phyloP scores from a whole-genome alignment of 768 basidiomycete genomes.

The Russula brevipes region DNA sequence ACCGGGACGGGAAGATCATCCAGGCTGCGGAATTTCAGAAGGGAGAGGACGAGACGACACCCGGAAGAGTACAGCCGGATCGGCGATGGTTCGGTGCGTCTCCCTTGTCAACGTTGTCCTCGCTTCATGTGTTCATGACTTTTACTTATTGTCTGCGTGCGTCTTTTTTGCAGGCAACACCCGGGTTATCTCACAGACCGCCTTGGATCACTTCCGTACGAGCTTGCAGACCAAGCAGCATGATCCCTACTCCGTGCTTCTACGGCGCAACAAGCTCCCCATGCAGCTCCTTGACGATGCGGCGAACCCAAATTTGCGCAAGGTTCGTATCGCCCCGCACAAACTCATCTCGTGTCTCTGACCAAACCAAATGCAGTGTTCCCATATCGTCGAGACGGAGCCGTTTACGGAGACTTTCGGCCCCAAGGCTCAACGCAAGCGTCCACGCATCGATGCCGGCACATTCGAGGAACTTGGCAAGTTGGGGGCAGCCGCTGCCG shows the following conservation, averaged over 20 bases:
- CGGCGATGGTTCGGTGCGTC: constrained; percentile 91
- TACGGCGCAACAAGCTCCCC: constrained; percentile 92
- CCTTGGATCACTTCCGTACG: constrained; percentile 93
- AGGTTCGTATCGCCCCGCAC: constrained; percentile 41
- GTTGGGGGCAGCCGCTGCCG: constrained; percentile 49
- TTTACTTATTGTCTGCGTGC: neutral
- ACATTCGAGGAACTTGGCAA: constrained; percentile 87
- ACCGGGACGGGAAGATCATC: constrained; percentile 87
- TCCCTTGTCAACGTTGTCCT: neutral
- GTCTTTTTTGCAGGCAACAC: constrained; percentile 68
- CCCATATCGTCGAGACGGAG: constrained; percentile 95
- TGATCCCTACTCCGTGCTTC: constrained; percentile 93
- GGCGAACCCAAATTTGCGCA: constrained; percentile 70
- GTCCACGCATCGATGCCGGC: constrained; percentile 80
- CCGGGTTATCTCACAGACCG: constrained; percentile 94
- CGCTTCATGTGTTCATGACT: neutral
- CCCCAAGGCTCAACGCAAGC: constrained; percentile 91
- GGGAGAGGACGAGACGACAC: constrained; percentile 84
- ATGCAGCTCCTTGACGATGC: constrained; percentile 95
- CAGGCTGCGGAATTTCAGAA: constrained; percentile 95
- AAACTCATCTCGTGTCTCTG: neutral
- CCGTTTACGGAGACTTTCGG: constrained; percentile 94
- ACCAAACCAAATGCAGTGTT: constrained; percentile 45
- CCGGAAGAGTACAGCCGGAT: constrained; percentile 92
- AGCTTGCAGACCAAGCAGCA: constrained; percentile 78